Percentiles rank a stretch among this genome's conserved stretches.
Conservation (phyloP, 2,329 filamentous ascomycete genomes). For the Ophioceras dolichostomum region DNA sequence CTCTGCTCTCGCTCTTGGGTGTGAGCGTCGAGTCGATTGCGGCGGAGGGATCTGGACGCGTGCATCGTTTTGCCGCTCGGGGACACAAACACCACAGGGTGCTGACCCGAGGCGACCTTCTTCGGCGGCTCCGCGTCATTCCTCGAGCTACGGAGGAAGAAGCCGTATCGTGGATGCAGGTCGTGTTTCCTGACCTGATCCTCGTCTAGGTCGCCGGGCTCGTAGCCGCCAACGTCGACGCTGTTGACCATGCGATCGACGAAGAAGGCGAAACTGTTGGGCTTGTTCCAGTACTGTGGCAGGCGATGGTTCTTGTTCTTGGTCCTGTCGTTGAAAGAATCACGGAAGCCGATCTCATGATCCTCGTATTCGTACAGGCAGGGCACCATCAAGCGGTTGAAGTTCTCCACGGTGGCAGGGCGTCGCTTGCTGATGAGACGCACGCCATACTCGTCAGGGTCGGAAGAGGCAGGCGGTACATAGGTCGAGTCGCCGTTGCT, state of each 20-base stretch:
- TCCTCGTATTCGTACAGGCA: conserved; percentile 33
- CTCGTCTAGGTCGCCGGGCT: conserved; percentile 37
- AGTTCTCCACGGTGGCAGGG: conserved; percentile 23
- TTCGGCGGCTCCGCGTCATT: conserved; percentile 29
- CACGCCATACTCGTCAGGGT: conserved; percentile 39
- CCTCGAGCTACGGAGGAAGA: conserved; percentile 34
- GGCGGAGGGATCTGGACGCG: conserved; percentile 28
- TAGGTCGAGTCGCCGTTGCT: conserved; percentile 15
- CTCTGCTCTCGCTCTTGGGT: conserved; percentile 4
- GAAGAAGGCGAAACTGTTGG: conserved; percentile 40
- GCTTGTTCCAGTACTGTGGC: conserved; percentile 30
- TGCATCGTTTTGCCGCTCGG: conserved; percentile 34
- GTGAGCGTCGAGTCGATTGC: conserved; percentile 14
- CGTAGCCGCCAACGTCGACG: conserved; percentile 37
- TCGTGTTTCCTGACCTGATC: conserved; percentile 33
- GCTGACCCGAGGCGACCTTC: conserved; percentile 28
- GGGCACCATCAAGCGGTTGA: conserved; percentile 43
- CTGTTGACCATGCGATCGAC: conserved; percentile 40
- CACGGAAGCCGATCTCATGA: conserved; percentile 46
- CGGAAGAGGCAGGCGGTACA: conserved; percentile 25
- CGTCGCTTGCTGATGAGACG: conserved; percentile 28
- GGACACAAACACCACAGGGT: conserved; percentile 36
- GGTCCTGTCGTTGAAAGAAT: conserved; percentile 42
- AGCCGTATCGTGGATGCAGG: conserved; percentile 40
- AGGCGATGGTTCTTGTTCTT: conserved; percentile 25